Base-by-base conservation (phyloP, 2,329 filamentous ascomycete genomes). In the Exophiala sp. region DNA sequence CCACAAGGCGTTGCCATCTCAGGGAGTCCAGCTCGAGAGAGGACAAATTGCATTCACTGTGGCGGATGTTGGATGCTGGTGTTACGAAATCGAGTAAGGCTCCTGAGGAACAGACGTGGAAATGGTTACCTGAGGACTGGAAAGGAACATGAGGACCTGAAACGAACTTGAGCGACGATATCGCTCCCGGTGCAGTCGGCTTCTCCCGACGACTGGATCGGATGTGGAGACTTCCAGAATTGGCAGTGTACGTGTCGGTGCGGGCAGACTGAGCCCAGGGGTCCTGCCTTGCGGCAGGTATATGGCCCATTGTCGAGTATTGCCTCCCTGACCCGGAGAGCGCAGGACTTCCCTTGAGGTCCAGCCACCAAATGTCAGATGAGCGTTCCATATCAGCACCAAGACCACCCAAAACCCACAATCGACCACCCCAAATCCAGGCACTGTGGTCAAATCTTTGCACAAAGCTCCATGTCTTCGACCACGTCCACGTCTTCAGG, bases 401-500 rank as follows among this genome's bases (percentile, higher is more conserved):
- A 43, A 98, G 76, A 1, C 93, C 93, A 32, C 93, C 93, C 67
- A 95, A 96, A 5, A 97, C 89, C 91, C 91, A 98, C 27, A 98
- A 83, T 37, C 88, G 82, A 56, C 93, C 90, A 48, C 85, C 83
- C 78, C 90, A 96, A 52, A 98, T 85, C 76, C 91, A 96, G 45
- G 87, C 89, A 13, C 88, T 89, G 65, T 98, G 93, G 62, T 98
- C 93, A 65, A 95, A 98, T 32, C 93, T 82, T 42, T 87, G 84
- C 21, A 96, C 90, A 65, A 98, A 98, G 54, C 85, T 86, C 93
- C 93, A 98, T 34, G 88, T 84, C 50, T 88, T 83, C 48, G 91
- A 97, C 93, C 93, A 98, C 0, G 90, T 95, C 76, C 88, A 96
- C 1, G 93, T 97, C 73, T 95, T 96, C 40, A 98, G 75, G 65